Evolutionary conservation across 768 basidiomycete genomes (phyloP).

Genomic region (Hemileccinum rubropunctum): DNA sequence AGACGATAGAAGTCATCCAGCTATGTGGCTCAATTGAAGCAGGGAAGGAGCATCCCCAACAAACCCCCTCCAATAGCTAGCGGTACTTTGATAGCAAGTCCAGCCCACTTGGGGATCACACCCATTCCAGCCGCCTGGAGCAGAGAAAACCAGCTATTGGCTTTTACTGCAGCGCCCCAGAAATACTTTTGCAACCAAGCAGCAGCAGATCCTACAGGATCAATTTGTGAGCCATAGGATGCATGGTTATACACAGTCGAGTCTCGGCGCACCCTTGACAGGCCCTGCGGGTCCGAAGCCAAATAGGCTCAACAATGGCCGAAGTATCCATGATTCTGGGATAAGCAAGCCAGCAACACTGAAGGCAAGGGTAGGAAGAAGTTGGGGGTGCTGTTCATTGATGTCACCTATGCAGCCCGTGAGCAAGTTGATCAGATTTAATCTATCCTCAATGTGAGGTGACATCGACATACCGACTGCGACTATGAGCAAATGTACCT

Average conservation of each 20-base stretch:
- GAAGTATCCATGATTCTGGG: conserved; percentile 15
- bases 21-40: not conserved
- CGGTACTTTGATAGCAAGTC: not conserved
- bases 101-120: conserved; percentile 2
- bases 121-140: conserved; percentile 17
- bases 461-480: conserved; percentile 8
- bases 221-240: not conserved
- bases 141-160: conserved; percentile 12
- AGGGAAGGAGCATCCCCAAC: not conserved
- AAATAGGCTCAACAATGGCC: conserved; percentile 9
- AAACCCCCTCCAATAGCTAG: not conserved
- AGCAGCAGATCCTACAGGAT: conserved; percentile 10
- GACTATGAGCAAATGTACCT: conserved; percentile 4
- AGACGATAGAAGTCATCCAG: too few species aligned
- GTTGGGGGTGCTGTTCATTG: conserved; percentile 9
- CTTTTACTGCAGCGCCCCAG: conserved; percentile 1
- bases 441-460: too few species aligned
- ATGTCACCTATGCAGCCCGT: conserved; percentile 8
- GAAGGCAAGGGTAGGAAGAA: conserved; percentile 3
- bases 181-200: conserved; percentile 8
- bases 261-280: conserved; percentile 6
- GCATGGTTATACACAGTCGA: too few species aligned
- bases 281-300: conserved; percentile 19
- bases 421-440: not conserved
- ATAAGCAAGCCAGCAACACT: conserved; percentile 5